Evolutionary conservation across 306 rosid species (phyloP), one percentile per base, ranked within the genome.

Genomic region (Gillenia trifoliata): DNA sequence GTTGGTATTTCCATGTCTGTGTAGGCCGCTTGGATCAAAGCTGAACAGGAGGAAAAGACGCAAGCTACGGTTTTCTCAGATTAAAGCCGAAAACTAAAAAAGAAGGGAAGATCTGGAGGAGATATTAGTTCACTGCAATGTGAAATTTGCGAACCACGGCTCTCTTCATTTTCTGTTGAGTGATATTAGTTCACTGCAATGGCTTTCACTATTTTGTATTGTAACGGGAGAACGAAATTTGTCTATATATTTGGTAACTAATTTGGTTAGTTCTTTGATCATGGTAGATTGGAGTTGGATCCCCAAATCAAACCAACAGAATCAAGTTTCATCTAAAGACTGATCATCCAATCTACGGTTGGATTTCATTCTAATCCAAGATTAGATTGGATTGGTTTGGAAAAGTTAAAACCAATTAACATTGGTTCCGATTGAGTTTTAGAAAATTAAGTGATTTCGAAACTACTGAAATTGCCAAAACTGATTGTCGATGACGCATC

Each of bases 21-120:
- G 22, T 77, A 93, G 98, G 96, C 94, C 77, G 91, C 96, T 57
- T 93, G 98, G 97, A 88, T 83, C 60, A 89, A 89, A 88, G 94
- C 97, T 75, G 97, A 89, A 73, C 90, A 90, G 75, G 91, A 93
- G 83, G 94, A 88, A 79, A 88, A 83, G 83, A 82, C 62, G 75
- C 84, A 84, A 75, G 83, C 76, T 20, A 71, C 36, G 72, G 68
- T 29, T 28, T 60, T 50, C 45, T 49, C 60, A 17, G 79, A 55
- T 52, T 63, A 22, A 65, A 70, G 65, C 63, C n/a, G 30, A 9
- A 26, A 4, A 23, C 1, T 66, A 34, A 7, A 3, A n/a, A 20
- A 8, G n/a, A 40, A 31, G 34, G 64, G 15, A 6, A 23, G 22
- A 62, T 26, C 6, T 50, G n/a, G 12, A 49, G 62, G 5, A 52